Conservation (phyloP, 768 basidiomycete genomes). For the Lentinula raphanica region DNA sequence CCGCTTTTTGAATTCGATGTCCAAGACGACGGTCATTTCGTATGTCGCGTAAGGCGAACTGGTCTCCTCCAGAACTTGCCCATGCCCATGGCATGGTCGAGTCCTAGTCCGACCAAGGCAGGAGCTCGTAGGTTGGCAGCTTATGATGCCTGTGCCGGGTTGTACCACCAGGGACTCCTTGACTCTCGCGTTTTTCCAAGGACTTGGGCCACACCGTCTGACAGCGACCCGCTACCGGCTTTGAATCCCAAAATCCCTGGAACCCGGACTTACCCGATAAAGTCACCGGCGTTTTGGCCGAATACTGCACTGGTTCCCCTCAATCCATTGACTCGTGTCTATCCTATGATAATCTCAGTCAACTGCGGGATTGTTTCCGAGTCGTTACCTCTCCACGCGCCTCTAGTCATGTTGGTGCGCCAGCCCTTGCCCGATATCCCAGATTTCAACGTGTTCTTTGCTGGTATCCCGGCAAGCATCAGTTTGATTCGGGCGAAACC, state of each 20-base stretch:
- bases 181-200: slow-evolving; percentile 44
- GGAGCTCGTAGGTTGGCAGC: slow-evolving; percentile 59
- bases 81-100: slow-evolving; percentile 14
- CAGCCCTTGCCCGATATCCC: slow-evolving; percentile 56
- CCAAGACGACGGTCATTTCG: slow-evolving; percentile 29
- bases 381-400: slow-evolving; percentile 38
- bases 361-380: slow-evolving; percentile 21
- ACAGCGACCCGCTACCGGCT: slow-evolving; percentile 2
- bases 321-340: slow-evolving; percentile 32
- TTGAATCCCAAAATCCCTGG: slow-evolving; percentile 29
- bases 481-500: slow-evolving; percentile 42
- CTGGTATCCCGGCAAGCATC: slow-evolving; percentile 39
- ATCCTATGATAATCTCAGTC: slow-evolving; percentile 50
- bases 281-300: slow-evolving; percentile 64
- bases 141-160: slow-evolving; percentile 45
- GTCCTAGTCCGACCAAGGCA: slow-evolving; percentile 34
- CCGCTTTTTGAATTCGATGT: slow-evolving; percentile 36
- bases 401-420: slow-evolving; percentile 63
- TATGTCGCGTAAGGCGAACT: slow-evolving; percentile 46
- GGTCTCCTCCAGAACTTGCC: slow-evolving; percentile 32
- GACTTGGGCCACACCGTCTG: slow-evolving; percentile 15
- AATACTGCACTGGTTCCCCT: slow-evolving; percentile 27
- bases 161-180: slow-evolving; percentile 48
- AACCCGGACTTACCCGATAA: slow-evolving; percentile 51
- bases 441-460: slow-evolving; percentile 56